Conservation (phyloP, 495 filamentous ascomycete genomes). For the Aspergillus mulundensis region DNA sequence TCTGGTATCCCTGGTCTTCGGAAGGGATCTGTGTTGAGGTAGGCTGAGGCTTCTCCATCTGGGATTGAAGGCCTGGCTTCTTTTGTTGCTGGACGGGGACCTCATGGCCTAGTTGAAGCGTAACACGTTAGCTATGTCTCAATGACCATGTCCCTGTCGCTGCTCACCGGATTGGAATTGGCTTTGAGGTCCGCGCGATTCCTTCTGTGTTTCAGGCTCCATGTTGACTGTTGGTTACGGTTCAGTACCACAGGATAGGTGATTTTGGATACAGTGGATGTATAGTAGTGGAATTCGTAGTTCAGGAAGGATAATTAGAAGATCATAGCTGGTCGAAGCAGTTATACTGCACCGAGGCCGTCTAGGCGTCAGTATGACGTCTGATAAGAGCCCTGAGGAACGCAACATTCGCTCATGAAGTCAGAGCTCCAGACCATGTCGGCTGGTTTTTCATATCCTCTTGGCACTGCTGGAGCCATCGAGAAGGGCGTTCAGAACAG, state of each 20-base stretch:
- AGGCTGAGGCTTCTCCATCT: slow-evolving; percentile 61
- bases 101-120: slow-evolving; percentile 51
- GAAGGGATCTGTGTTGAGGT: slow-evolving; percentile 64
- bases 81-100: slow-evolving; percentile 64
- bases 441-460: neutral
- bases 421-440: neutral
- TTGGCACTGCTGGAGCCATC: neutral
- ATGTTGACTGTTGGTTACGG: neutral
- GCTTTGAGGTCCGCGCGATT: slow-evolving; percentile 1
- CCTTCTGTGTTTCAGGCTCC: slow-evolving; percentile 12
- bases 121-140: neutral
- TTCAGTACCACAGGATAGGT: neutral
- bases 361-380: slow-evolving; percentile 5
- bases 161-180: slow-evolving; percentile 18
- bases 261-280: neutral
- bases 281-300: neutral
- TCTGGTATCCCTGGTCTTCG: slow-evolving; percentile 64
- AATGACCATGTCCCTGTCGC: neutral
- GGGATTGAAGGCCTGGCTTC: slow-evolving; percentile 63
- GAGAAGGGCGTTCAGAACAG: neutral
- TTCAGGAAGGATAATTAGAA: neutral
- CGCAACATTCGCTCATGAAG: neutral
- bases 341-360: neutral
- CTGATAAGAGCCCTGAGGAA: neutral
- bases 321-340: neutral